A percentile compares a stretch with the other conserved stretches of the same genome.
phyloP scores from a whole-genome alignment of 2,329 filamentous ascomycete genomes.

The Monilinia polystroma region DNA sequence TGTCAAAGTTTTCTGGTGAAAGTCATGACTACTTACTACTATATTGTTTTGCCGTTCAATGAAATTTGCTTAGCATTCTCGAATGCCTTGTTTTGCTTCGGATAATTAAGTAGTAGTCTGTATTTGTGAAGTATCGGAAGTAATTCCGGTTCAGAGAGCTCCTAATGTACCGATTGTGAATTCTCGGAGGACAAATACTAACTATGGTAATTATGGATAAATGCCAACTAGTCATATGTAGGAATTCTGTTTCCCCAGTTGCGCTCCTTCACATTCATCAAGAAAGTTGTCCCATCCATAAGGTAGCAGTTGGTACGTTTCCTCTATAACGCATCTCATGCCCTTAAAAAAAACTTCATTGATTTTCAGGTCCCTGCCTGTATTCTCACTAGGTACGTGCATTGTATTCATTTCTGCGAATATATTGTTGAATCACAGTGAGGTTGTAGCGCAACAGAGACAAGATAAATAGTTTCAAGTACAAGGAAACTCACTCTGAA shows the following conservation, averaged over 20 bases:
- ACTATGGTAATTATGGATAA: background rate
- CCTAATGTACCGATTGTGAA: background rate
- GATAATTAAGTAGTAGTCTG: slow-evolving; percentile 10
- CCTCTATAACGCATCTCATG: background rate
- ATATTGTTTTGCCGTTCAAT: background rate
- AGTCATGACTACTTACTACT: background rate
- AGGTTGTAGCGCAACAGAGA: too few relatives aligned
- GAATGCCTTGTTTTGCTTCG: background rate
- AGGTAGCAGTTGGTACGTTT: background rate
- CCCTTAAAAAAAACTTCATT: background rate
- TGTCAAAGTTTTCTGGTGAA: slow-evolving; percentile 19
- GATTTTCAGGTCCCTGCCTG: too few relatives aligned
- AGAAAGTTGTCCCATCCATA: background rate
- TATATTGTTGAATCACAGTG: background rate
- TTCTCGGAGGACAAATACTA: background rate
- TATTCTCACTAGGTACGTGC: background rate
- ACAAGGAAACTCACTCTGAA: background rate
- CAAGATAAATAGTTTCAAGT: background rate
- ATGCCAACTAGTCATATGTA: background rate
- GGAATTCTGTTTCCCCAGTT: background rate
- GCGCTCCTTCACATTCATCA: background rate
- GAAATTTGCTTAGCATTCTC: background rate
- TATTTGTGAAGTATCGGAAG: background rate
- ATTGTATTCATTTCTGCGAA: background rate
- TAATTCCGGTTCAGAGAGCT: background rate